phyloP scores from a whole-genome alignment of 2,329 filamentous ascomycete species.

The Hypoxylon sp. region DNA sequence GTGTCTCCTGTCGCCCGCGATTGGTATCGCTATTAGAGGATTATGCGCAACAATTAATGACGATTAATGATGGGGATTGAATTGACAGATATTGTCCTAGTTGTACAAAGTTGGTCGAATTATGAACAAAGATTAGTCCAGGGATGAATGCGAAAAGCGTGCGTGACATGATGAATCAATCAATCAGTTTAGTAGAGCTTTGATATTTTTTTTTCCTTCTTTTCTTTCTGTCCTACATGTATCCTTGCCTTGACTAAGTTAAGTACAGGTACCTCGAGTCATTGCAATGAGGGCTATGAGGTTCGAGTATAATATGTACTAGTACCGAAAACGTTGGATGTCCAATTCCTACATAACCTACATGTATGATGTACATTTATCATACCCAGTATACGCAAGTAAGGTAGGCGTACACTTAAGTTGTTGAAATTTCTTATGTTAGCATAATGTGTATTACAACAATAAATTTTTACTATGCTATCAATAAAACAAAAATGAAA shows the following conservation, averaged over 20 bases:
- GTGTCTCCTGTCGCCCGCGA: constrained; percentile 7
- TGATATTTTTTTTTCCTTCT: constrained; percentile 27
- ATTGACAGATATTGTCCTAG: constrained; percentile 32
- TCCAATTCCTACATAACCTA: neutral
- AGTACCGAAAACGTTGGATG: constrained; percentile 5
- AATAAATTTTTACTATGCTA: neutral
- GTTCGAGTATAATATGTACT: constrained; percentile 3
- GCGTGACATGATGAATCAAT: constrained; percentile 41
- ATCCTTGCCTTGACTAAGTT: constrained; percentile 16
- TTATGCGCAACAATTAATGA: constrained; percentile 26
- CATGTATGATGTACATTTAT: neutral
- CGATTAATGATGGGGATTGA: constrained; percentile 15
- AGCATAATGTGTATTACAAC: neutral
- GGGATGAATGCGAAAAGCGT: constrained; percentile 47
- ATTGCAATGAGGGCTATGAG: neutral
- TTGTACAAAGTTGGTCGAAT: constrained; percentile 37
- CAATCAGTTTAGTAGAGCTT: constrained; percentile 29
- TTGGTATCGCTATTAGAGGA: constrained; percentile 18
- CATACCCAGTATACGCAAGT: neutral
- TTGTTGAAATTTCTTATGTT: neutral
- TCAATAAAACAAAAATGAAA: neutral
- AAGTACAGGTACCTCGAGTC: constrained; percentile 7
- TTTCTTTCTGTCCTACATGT: constrained; percentile 2
- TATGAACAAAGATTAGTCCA: constrained; percentile 44
- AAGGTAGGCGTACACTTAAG: neutral